A percentile compares a stretch with the other conserved stretches of the same genome.
phyloP scores from a whole-genome alignment of 306 rosid genomes.

The Phaseolus lunatus region DNA sequence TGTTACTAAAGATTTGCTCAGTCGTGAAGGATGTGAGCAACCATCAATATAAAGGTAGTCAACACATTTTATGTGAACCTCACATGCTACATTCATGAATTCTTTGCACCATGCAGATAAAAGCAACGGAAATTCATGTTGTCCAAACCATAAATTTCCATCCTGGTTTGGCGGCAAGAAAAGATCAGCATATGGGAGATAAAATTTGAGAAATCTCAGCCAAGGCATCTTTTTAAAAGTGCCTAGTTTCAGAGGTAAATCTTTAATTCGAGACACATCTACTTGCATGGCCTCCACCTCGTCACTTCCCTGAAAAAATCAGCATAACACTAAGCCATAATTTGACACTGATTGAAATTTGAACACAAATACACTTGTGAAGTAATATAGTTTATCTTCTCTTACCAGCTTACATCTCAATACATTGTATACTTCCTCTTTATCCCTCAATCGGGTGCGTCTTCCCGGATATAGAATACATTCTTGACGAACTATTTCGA shows the following conservation, averaged over 20 bases:
- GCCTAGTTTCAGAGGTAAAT: background rate
- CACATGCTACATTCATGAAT: background rate
- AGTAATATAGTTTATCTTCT: background rate
- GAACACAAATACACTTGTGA: background rate
- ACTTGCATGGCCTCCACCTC: slow-evolving; percentile 2
- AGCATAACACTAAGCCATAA: background rate
- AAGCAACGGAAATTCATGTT: background rate
- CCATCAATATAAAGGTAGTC: fast-evolving
- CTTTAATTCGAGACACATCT: background rate
- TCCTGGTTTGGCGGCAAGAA: background rate
- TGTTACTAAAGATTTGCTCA: no score
- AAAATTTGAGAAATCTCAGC: background rate
- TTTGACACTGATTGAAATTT: no score
- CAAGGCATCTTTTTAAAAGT: slow-evolving; percentile 23
- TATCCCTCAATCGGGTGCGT: slow-evolving; percentile 1
- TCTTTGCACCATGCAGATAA: background rate
- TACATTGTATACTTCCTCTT: background rate
- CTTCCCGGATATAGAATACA: background rate
- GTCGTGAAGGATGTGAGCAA: background rate
- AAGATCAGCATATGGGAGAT: slow-evolving; percentile 29
- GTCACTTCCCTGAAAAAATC: slow-evolving; percentile 2
- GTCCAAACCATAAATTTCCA: background rate
- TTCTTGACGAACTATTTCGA: slow-evolving; percentile 33
- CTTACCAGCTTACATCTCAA: background rate
- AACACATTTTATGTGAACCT: background rate